Evolutionary conservation across 441 rosid genomes (phyloP).

Genomic region (Rhodomyrtus psidioides): DNA sequence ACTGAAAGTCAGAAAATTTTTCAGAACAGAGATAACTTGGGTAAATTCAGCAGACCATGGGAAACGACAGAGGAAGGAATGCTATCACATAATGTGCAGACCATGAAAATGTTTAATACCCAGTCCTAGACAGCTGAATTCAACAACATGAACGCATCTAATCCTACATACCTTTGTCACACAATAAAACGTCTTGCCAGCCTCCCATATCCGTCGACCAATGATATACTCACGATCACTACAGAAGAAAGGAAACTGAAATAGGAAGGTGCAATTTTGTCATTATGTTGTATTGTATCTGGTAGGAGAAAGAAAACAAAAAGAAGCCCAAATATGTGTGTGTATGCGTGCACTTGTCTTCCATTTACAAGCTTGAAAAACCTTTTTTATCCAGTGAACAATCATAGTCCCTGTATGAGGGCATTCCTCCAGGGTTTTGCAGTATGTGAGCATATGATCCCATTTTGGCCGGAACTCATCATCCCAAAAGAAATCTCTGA

Average conservation of each 20-base stretch:
- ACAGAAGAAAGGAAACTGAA: conserved; percentile 90
- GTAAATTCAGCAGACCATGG: not conserved
- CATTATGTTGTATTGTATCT: not conserved
- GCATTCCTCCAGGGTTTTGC: conserved; percentile 64
- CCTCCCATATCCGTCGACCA: conserved; percentile 89
- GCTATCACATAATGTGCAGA: not conserved
- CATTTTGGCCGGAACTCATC: conserved; percentile 92
- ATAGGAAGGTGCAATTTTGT: not conserved
- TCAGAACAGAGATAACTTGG: not conserved
- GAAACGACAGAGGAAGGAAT: not conserved
- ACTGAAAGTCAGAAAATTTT: not conserved
- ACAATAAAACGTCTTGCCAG: conserved; percentile 62
- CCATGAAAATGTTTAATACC: not conserved
- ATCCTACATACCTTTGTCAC: conserved; percentile 64
- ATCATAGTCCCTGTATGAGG: conserved; percentile 55
- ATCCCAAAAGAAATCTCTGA: conserved; percentile 97
- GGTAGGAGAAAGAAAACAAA: not conserved
- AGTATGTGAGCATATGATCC: conserved; percentile 85
- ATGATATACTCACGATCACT: conserved; percentile 91
- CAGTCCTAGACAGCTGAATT: not conserved
- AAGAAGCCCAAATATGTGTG: not conserved
- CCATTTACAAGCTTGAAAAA: not conserved
- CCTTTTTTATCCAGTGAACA: conserved; percentile 90
- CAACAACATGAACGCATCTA: not conserved
- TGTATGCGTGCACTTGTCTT: not conserved